Evolutionary conservation across 2,329 filamentous ascomycete genomes (phyloP), one percentile per base, ranked within the genome.

Genomic region (Huntiella decipiens): DNA sequence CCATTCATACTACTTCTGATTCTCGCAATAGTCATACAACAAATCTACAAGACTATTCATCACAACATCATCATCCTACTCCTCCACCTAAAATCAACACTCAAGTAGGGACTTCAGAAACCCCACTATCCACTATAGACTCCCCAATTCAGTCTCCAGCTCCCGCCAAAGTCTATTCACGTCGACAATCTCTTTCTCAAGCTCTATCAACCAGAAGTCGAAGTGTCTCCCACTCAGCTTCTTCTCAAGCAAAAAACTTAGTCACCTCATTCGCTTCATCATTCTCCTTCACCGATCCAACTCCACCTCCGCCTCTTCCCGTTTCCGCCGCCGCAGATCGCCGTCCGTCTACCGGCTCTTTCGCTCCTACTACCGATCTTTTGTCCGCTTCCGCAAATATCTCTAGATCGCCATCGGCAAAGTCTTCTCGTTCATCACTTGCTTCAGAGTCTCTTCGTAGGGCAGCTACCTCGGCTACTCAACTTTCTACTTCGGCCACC

Each of bases 141-240:
- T 47, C 45, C 17, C 43, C 43, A 28, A 49, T 49, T 17, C 43
- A 49, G 35, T 28, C 47, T 37, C 47, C 43, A 7, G 43, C 38
- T n/a, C 47, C 42, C 12, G 38, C 42, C 2, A 49, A 49, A 43
- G 43, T 49, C 17, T 13, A 38, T n/a, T 49, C 47, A n/a, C 47
- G 47, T 34, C 47, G 47, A 15, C 47, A 49, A 32, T 49, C 43
- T 19, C 28, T 49, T 32, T 45, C 43, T 5, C 17, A 34, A 12
- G 33, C 47, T 16, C 38, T 49, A 6, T 42, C 47, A 33, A 42
- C 47, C 19, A 43, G 47, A 34, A 43, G 40, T 43, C 47, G 47
- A 10, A 49, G 47, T 32, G 45, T 49, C 16, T 49, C 47, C 13
- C 43, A 45, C 19, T 45, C 47, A 4, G 47, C 47, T 32, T 41